phyloP scores from a whole-genome alignment of 2,329 filamentous ascomycete species.

The Pseudogymnoascus verrucosus region DNA sequence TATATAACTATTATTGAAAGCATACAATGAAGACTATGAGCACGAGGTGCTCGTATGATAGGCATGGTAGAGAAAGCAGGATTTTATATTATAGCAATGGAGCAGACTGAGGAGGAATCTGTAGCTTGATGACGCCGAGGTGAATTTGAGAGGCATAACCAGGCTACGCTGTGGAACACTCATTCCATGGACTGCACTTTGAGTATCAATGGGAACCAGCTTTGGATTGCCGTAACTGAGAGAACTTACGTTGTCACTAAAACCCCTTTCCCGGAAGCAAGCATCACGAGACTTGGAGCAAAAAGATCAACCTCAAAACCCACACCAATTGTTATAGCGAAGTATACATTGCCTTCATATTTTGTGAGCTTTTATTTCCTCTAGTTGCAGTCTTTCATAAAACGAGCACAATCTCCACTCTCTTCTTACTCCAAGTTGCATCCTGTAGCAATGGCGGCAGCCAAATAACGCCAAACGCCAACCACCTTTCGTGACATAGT shows the following conservation, averaged over 20 bases:
- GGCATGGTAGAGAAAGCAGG: background rate
- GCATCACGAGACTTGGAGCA: background rate
- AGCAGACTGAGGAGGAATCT: background rate
- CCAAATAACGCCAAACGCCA: slow-evolving; percentile 8
- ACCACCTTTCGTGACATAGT: background rate
- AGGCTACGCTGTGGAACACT: background rate
- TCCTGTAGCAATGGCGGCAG: slow-evolving; percentile 5
- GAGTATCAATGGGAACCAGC: background rate
- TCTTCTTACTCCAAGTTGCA: slow-evolving; percentile 7
- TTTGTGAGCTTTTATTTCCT: slow-evolving; percentile 4
- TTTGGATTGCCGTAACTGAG: background rate
- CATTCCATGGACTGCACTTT: background rate
- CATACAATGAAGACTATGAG: background rate
- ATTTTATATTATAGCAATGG: background rate
- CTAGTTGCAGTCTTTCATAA: slow-evolving; percentile 1
- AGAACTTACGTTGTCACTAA: background rate
- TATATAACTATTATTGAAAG: background rate
- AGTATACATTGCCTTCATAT: slow-evolving; percentile 2
- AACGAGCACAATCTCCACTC: background rate
- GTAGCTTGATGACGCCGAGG: background rate
- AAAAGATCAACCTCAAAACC: background rate
- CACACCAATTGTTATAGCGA: background rate
- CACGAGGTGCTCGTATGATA: background rate
- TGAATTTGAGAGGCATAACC: background rate
- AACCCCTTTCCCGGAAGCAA: background rate